Conservation (phyloP, 164 flowering plant genomes). For the Taxillus chinensis region DNA sequence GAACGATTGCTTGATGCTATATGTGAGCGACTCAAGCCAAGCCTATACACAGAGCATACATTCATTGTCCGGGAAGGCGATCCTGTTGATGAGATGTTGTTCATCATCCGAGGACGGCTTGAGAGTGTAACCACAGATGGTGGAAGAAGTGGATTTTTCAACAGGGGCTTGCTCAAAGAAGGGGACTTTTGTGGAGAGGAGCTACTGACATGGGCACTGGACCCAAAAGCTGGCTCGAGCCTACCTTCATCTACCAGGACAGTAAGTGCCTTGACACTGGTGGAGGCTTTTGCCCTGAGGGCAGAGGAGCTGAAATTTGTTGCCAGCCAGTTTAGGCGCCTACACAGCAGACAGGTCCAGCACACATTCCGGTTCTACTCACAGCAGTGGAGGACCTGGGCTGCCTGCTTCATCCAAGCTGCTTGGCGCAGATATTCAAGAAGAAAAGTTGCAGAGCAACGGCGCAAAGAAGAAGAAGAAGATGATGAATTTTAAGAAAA, state of each 20-base stretch:
- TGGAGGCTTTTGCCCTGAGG: slow-evolving; percentile 1
- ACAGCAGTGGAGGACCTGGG: slow-evolving; percentile 6
- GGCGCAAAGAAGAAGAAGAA: not conserved
- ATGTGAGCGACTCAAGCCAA: slow-evolving; percentile 53
- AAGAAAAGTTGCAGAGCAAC: not conserved
- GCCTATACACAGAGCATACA: slow-evolving; percentile 40
- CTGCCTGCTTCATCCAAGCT: slow-evolving; percentile 5
- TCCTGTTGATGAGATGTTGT: slow-evolving; percentile 60
- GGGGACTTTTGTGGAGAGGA: slow-evolving; percentile 6
- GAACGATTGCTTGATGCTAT: slow-evolving; percentile 56
- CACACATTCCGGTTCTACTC: slow-evolving; percentile 3
- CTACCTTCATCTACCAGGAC: slow-evolving; percentile 1
- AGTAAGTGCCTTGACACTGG: not conserved
- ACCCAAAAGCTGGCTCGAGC: slow-evolving; percentile 2
- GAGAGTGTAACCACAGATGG: slow-evolving; percentile 54
- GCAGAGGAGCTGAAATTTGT: slow-evolving; percentile 3
- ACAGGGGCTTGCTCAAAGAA: not conserved
- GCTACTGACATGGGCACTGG: slow-evolving; percentile 5
- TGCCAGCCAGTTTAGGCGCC: slow-evolving; percentile 4
- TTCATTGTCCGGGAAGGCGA: slow-evolving; percentile 51
- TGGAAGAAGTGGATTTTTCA: slow-evolving; percentile 6
- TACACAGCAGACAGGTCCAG: slow-evolving; percentile 5
- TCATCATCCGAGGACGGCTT: slow-evolving; percentile 50
- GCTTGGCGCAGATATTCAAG: not conserved
- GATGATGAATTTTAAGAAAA: not conserved